Base-by-base conservation (phyloP, 75 land plant genomes). In the Ceratopteris richardii region DNA sequence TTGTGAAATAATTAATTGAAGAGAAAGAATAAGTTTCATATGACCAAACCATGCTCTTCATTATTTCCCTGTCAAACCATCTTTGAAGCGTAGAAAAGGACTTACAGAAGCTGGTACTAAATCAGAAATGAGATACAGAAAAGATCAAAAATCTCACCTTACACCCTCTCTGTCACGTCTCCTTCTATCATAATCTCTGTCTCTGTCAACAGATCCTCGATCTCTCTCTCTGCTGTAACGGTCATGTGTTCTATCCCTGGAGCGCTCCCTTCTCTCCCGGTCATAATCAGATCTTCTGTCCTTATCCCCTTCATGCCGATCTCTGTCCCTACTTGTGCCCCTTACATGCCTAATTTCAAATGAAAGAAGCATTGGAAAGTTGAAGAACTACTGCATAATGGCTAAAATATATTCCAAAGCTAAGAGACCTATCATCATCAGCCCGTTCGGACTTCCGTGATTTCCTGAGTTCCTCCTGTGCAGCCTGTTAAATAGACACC, bases 381-480 rank as follows among this genome's bases (percentile, higher is more conserved):
- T 44, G 68, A 73, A 22, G 80, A 83, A 48, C n/a, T n/a, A 57
- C 75, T n/a, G n/a, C n/a, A n/a, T n/a, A n/a, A n/a, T n/a, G n/a
- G 9, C 37, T 9, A 33, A 3, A 33, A 33, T 9, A 33, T 33
- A 9, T 9, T 4, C 3, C 44, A 18, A 31, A 12, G 33, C 0
- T 29, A 33, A 25, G 61, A 82, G 9, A 68, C 67, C 81, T 74
- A 60, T 75, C 81, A 26, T 77, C 77, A 42, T 73, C 77, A 44
- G 36, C 44, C 22, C 81, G 60, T 48, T 77, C 83, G 10, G 44
- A 61, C 51, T 70, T 85, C 4, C 74, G 68, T 25, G 62, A 44
- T 55, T 80, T 80, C 28, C 67, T 63, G 59, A 78, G 75, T 61
- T 87, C 84, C 61, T 83, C 87, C 91, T 87, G 84, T 47, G 50